These are phyloP conservation scores for Peziza echinospora DNA, from an alignment of 495 filamentous ascomycete genomes.

Conservation along the genomic window DNA sequence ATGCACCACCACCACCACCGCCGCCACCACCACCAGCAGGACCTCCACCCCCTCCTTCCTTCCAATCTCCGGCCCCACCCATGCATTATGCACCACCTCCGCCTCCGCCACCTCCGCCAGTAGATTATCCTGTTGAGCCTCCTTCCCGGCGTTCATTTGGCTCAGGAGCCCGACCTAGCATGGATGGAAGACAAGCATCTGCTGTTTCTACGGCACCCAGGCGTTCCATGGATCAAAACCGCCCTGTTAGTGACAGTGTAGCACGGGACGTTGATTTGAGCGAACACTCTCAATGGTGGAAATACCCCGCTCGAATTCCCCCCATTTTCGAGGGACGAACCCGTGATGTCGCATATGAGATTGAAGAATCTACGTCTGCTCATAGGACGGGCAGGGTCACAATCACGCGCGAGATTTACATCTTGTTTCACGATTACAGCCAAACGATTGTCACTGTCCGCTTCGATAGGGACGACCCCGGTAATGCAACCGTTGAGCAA, in stretches of 20 bases:
- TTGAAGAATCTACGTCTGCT: slow-evolving; percentile 51
- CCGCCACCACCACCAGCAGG: neutral
- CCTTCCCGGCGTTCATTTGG: slow-evolving; percentile 3
- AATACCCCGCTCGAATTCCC: slow-evolving; percentile 48
- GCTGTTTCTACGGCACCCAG: neutral
- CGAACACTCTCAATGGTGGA: slow-evolving; percentile 60
- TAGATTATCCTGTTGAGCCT: neutral
- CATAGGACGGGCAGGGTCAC: slow-evolving; percentile 46
- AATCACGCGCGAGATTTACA: slow-evolving; percentile 56
- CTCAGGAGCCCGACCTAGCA: slow-evolving; percentile 28
- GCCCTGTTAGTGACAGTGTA: slow-evolving; percentile 40
- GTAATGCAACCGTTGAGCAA: slow-evolving; percentile 56
- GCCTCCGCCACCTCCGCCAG: slow-evolving; percentile 11
- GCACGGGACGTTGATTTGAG: slow-evolving; percentile 71
- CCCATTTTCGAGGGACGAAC: slow-evolving; percentile 54
- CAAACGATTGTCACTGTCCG: slow-evolving; percentile 70
- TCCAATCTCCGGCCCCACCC: no score
- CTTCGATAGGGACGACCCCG: slow-evolving; percentile 54
- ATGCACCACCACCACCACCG: slow-evolving; percentile 19
- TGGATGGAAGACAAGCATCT: slow-evolving; percentile 37
- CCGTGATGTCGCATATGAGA: slow-evolving; percentile 61
- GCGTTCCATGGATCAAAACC: slow-evolving; percentile 35
- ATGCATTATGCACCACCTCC: slow-evolving; percentile 9
- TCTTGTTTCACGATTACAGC: slow-evolving; percentile 86
- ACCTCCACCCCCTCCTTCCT: slow-evolving; percentile 8